A percentile compares a stretch with the other conserved stretches of the same genome.
Evolutionary conservation across 108 stramenopile genomes (phyloP).

Genomic region (Skeletonema grethae): DNA sequence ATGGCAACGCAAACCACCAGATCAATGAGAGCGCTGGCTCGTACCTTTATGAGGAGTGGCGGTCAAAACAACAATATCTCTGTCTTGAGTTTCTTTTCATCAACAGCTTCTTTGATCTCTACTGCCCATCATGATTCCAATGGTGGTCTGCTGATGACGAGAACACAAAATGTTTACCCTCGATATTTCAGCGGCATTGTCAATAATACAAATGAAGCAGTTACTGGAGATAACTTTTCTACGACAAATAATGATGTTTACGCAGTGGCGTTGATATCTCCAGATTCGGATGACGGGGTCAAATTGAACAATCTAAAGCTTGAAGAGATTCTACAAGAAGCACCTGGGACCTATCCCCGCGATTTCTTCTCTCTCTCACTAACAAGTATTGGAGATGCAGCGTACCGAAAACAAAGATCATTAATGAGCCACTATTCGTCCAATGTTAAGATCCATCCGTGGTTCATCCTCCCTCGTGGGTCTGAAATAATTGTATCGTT

Average conservation of each 20-base stretch:
- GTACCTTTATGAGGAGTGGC: background rate
- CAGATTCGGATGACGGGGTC: conserved; percentile 8
- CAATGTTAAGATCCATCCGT: conserved; percentile 49
- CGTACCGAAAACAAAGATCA: conserved; percentile 12
- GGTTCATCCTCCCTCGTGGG: conserved; percentile 76
- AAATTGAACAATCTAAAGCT: conserved; percentile 33
- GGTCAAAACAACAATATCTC: background rate
- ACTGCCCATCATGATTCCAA: background rate
- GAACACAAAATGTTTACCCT: background rate
- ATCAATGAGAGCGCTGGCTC: background rate
- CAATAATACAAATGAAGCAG: background rate
- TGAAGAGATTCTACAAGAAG: conserved; percentile 59
- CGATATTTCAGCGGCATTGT: background rate
- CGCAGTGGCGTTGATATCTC: conserved; percentile 29
- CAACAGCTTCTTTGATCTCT: background rate
- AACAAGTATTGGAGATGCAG: conserved; percentile 54
- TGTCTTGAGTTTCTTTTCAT: background rate
- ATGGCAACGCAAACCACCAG: background rate
- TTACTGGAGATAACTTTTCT: too few relatives aligned
- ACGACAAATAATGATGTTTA: conserved; percentile 26
- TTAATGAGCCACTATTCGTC: conserved; percentile 41
- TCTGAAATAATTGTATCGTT: conserved; percentile 65
- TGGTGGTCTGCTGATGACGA: background rate
- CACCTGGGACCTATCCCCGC: conserved; percentile 65
- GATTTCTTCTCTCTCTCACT: conserved; percentile 81